Conservation (phyloP, 2,329 filamentous ascomycete genomes). For the Alternaria sp. region DNA sequence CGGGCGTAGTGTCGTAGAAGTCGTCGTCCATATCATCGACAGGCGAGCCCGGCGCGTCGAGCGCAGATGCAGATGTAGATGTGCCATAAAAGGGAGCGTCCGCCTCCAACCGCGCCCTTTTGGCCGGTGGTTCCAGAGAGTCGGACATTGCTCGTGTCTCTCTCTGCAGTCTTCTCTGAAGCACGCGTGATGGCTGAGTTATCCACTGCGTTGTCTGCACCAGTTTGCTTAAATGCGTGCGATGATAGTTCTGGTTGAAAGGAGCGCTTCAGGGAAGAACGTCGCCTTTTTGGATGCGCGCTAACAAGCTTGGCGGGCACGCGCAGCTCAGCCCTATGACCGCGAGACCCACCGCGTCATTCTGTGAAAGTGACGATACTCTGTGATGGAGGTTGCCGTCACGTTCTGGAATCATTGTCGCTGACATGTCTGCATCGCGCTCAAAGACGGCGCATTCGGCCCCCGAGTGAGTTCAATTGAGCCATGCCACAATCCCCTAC, state of each 20-base stretch:
- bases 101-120: conserved; percentile 48
- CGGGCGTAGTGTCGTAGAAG: conserved; percentile 45
- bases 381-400: neutral
- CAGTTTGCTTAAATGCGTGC: conserved; percentile 34
- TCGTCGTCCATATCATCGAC: conserved; percentile 50
- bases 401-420: neutral
- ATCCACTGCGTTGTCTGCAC: conserved; percentile 37
- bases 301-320: conserved; percentile 28
- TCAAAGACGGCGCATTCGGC: conserved; percentile 1
- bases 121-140: conserved; percentile 48
- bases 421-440: conserved; percentile 3
- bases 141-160: conserved; percentile 40
- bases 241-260: conserved; percentile 28
- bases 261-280: conserved; percentile 18
- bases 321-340: conserved; percentile 30
- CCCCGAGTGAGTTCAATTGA: neutral
- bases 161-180: conserved; percentile 32
- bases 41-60: conserved; percentile 48
- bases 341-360: conserved; percentile 5
- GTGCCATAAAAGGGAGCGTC: conserved; percentile 47
- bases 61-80: conserved; percentile 30
- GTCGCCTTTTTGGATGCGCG: conserved; percentile 37
- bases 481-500: neutral
- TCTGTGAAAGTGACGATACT: neutral
- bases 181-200: conserved; percentile 34